A percentile compares a stretch with the other conserved stretches of the same genome.
These are phyloP conservation scores for Globisporangium paroecandrum DNA, from an alignment of 352 stramenopile genomes.

Conservation along the genomic window DNA sequence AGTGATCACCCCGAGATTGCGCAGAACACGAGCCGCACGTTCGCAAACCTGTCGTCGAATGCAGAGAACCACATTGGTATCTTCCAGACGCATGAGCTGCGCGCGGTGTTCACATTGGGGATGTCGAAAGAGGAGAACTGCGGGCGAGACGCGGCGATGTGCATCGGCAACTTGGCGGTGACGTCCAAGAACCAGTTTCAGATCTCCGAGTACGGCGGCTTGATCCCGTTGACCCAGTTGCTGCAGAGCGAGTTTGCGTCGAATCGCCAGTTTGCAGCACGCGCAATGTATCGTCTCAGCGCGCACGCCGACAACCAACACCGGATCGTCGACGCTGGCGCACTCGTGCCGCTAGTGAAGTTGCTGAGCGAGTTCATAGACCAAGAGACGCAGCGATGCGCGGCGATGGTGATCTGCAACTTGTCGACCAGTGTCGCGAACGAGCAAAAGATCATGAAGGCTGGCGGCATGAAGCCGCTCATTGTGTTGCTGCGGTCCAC, in stretches of 20 bases:
- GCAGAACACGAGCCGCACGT: constrained; percentile 86
- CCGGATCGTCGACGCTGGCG: constrained; percentile 82
- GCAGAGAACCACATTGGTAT: constrained; percentile 89
- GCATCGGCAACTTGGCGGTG: constrained; percentile 93
- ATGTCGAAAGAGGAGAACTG: constrained; percentile 81
- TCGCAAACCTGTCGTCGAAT: constrained; percentile 91
- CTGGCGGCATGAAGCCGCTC: constrained; percentile 58
- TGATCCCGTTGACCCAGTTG: constrained; percentile 78
- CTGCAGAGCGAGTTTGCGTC: constrained; percentile 65
- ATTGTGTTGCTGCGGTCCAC: constrained; percentile 50
- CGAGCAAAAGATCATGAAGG: constrained; percentile 79
- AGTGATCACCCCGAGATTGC: constrained; percentile 74
- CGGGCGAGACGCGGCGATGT: constrained; percentile 89
- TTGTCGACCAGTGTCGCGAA: constrained; percentile 69
- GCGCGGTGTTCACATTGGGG: constrained; percentile 71
- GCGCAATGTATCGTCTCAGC: constrained; percentile 88
- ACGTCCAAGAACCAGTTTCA: constrained; percentile 87
- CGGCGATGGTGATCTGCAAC: constrained; percentile 87
- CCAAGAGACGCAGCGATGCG: constrained; percentile 69
- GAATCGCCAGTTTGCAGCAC: constrained; percentile 79
- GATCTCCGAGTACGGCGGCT: constrained; percentile 85
- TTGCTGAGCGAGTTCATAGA: constrained; percentile 49
- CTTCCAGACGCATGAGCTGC: constrained; percentile 80
- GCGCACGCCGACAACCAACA: constrained; percentile 85
- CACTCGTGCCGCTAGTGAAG: constrained; percentile 68